Evolutionary conservation across 805 yeast species (phyloP).

Genomic region (Starmerella bombi): DNA sequence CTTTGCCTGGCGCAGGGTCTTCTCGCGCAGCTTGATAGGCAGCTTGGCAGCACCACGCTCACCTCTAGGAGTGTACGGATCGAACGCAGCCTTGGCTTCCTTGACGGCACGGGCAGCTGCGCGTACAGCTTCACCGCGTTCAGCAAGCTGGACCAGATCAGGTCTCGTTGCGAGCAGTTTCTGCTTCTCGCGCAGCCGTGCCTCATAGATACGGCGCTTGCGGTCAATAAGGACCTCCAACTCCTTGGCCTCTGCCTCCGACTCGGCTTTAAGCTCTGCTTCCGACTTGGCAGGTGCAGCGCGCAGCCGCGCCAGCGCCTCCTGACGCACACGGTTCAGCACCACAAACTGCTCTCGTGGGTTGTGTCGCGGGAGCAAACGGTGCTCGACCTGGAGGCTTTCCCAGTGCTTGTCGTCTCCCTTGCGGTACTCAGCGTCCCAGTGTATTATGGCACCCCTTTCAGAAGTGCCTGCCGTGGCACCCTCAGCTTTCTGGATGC

Average conservation of each 20-base stretch:
- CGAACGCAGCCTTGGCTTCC: constrained; percentile 19
- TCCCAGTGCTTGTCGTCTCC: constrained; percentile 73
- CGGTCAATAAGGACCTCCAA: constrained; percentile 4
- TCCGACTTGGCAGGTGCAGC: constrained; percentile 6
- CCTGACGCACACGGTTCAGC: constrained; percentile 36
- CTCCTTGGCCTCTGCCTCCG: constrained; percentile 6
- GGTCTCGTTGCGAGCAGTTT: constrained; percentile 19
- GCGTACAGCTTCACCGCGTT: constrained; percentile 15
- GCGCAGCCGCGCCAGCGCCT: constrained; percentile 12
- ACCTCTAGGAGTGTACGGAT: constrained; percentile 23
- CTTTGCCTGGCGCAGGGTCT: constrained; percentile 23
- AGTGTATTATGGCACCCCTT: constrained; percentile 39
- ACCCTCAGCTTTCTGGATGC: constrained; percentile 26
- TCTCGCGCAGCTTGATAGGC: constrained; percentile 23
- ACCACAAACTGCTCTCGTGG: constrained; percentile 57
- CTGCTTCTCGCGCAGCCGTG: constrained; percentile 9
- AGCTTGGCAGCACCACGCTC: constrained; percentile 24
- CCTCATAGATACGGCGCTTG: constrained; percentile 4
- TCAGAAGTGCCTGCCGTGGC: background rate
- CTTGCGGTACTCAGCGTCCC: constrained; percentile 83
- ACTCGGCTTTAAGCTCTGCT: constrained; percentile 1
- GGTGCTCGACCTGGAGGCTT: constrained; percentile 43
- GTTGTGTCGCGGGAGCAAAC: constrained; percentile 38
- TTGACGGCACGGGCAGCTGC: constrained; percentile 19
- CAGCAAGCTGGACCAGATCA: constrained; percentile 18